Percentiles rank a stretch among this genome's conserved stretches.
phyloP scores from a whole-genome alignment of 1,139 yeast species.

The Magnusiomyces magnusii region DNA sequence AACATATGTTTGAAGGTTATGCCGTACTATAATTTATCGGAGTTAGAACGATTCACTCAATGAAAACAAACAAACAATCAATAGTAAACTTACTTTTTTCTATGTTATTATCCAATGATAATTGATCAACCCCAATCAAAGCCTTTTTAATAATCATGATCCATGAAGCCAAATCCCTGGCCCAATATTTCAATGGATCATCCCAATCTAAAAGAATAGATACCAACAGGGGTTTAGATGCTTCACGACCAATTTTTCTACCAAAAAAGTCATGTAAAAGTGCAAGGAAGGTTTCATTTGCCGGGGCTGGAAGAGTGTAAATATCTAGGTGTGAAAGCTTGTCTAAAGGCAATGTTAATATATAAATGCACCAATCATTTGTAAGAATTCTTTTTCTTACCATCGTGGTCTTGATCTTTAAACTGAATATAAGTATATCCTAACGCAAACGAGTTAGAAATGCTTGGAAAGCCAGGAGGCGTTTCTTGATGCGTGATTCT shows the following conservation, averaged over 20 bases:
- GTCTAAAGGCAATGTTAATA: conserved; percentile 3
- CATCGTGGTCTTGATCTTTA: conserved; percentile 31
- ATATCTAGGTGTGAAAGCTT: conserved; percentile 30
- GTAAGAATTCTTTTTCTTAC: conserved; percentile 13
- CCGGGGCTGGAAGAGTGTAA: conserved; percentile 24
- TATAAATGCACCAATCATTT: not conserved
- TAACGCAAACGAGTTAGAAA: conserved; percentile 29
- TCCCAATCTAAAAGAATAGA: conserved; percentile 25
- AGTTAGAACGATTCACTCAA: not conserved
- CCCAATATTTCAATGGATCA: conserved; percentile 20
- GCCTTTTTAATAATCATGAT: conserved; percentile 16
- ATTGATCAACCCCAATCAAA: conserved; percentile 8
- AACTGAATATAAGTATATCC: conserved; percentile 35
- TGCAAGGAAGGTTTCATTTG: conserved; percentile 8
- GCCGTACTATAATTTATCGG: conserved; percentile 6
- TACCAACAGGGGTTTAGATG: conserved; percentile 16
- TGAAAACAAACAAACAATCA: not conserved
- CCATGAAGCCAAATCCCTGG: conserved; percentile 22
- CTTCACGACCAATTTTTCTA: conserved; percentile 6
- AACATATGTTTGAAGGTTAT: conserved; percentile 20
- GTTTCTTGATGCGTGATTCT: conserved; percentile 3
- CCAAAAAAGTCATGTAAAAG: conserved; percentile 13
- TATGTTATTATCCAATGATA: conserved; percentile 10
- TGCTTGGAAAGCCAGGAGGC: conserved; percentile 18
- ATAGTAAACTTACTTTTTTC: conserved; percentile 13